phyloP scores from a whole-genome alignment of 2,329 filamentous ascomycete species.

The Lachnellula hyalina region DNA sequence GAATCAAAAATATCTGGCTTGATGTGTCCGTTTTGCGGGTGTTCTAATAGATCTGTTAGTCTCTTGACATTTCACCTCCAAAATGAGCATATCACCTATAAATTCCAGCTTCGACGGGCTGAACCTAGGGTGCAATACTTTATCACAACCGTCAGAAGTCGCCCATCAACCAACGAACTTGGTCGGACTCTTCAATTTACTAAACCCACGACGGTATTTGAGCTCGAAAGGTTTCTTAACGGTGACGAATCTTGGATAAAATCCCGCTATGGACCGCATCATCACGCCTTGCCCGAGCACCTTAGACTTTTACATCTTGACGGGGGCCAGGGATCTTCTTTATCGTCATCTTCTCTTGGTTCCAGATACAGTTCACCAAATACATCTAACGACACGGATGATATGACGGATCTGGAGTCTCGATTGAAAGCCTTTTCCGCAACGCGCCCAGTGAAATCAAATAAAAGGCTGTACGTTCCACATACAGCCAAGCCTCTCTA shows the following conservation, averaged over 20 bases:
- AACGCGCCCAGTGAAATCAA: neutral
- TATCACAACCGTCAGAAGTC: constrained; percentile 22
- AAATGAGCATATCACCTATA: constrained; percentile 22
- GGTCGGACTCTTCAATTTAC: constrained; percentile 38
- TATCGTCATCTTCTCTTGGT: constrained; percentile 21
- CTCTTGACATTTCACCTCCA: constrained; percentile 23
- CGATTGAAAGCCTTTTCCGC: neutral
- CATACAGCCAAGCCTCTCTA: constrained; percentile 22
- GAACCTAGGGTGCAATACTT: constrained; percentile 39
- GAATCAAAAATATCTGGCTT: constrained; percentile 19
- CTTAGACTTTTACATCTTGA: constrained; percentile 2
- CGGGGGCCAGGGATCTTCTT: constrained; percentile 13
- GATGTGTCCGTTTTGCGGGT: constrained; percentile 24
- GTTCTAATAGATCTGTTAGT: constrained; percentile 12
- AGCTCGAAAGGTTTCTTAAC: constrained; percentile 39
- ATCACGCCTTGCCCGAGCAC: constrained; percentile 27
- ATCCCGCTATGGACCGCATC: constrained; percentile 37
- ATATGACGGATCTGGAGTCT: constrained; percentile 9
- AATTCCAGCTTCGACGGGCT: constrained; percentile 19
- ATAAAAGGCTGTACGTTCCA: constrained; percentile 14
- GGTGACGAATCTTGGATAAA: constrained; percentile 44
- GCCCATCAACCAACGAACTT: constrained; percentile 27
- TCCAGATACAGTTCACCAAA: constrained; percentile 27
- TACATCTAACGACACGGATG: constrained; percentile 18
- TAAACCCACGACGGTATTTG: constrained; percentile 39